Evolutionary conservation across 768 basidiomycete genomes (phyloP).

Genomic region (Omphalotus guepiniiformis): DNA sequence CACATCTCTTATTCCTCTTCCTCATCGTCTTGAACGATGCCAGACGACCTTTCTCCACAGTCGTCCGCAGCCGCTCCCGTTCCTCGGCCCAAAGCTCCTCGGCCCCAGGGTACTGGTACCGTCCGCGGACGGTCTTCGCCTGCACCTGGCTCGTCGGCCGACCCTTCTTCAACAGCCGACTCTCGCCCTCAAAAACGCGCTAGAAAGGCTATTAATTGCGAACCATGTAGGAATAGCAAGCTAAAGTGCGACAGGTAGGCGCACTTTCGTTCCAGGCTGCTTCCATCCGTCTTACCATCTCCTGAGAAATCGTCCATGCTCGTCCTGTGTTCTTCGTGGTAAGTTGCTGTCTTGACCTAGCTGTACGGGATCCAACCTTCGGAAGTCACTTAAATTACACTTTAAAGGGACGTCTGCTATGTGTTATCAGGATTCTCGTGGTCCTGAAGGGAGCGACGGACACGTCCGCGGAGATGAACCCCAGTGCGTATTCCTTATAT

Average conservation of each 20-base stretch:
- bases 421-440: conserved; percentile 75
- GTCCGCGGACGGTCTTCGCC: conserved; percentile 53
- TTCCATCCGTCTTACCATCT: conserved; percentile 11
- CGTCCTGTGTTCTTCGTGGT: conserved; percentile 83
- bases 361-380: no score
- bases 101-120: conserved; percentile 34
- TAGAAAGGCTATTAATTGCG: conserved; percentile 85
- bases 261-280: conserved; percentile 8
- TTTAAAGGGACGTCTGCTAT: conserved; percentile 68
- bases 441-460: conserved; percentile 51
- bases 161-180: conserved; percentile 38
- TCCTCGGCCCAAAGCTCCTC: conserved; percentile 37
- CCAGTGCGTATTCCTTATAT: conserved; percentile 38
- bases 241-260: conserved; percentile 82
- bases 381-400: no score
- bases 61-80: conserved; percentile 32
- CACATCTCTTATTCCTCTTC: neutral
- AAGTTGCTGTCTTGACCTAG: conserved; percentile 17
- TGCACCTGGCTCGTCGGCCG: conserved; percentile 31
- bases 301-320: conserved; percentile 79
- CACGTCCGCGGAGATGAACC: conserved; percentile 57
- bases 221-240: conserved; percentile 83
- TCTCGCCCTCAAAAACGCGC: conserved; percentile 74
- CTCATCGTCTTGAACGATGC: conserved; percentile 22
- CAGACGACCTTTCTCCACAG: conserved; percentile 32